Base-by-base conservation (phyloP, 768 basidiomycete genomes). In the Tylopilus rubrobrunneus region DNA sequence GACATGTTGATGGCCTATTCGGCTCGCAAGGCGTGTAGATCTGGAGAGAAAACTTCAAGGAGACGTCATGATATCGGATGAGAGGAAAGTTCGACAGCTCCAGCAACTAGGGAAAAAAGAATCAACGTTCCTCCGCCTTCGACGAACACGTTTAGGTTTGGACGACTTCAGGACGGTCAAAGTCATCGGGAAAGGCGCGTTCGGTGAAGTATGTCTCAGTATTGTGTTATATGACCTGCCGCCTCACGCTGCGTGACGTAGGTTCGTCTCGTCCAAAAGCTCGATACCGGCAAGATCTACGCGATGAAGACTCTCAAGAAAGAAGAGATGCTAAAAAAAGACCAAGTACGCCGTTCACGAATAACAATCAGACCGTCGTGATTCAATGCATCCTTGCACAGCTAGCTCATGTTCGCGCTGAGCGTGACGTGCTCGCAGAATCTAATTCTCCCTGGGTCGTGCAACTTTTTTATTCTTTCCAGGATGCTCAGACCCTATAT, bases 261-360 rank as follows among this genome's bases (percentile, higher is more conserved):
- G 74, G 95, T 99, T 48, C 83, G 97, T 42, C 78, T 99, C 31
- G 95, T 97, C 29, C 96, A 99, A 68, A 99, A 99, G 72, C 82
- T 79, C 15, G 97, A 99, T 67, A 98, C 95, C 0, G 93, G 94
- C 34, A 97, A 93, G 75, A 97, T 98, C 52, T 99, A 98, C 70
- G 97, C 97, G 17, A 97, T 99, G 96, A 98, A 98, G 74, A 91
- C 92, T 23, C 74, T 98, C 67, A 86, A 88, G 73, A 99, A 99
- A 76, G 89, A 89, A 46, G 97, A 98, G 70, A 99, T 98, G 97
- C 82, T 99, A 71, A 96, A 98, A 74, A 97, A 97, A 70, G 97
- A 99, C 67, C 96, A 99, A 78, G 95, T 89, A 55, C 45, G 82
- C 3, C 51, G 33, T 50, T 41, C 47, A 21, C 27, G 12, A 45